Evolutionary conservation across 495 filamentous ascomycete genomes (phyloP).

Genomic region (Aspergillus nidulans): DNA sequence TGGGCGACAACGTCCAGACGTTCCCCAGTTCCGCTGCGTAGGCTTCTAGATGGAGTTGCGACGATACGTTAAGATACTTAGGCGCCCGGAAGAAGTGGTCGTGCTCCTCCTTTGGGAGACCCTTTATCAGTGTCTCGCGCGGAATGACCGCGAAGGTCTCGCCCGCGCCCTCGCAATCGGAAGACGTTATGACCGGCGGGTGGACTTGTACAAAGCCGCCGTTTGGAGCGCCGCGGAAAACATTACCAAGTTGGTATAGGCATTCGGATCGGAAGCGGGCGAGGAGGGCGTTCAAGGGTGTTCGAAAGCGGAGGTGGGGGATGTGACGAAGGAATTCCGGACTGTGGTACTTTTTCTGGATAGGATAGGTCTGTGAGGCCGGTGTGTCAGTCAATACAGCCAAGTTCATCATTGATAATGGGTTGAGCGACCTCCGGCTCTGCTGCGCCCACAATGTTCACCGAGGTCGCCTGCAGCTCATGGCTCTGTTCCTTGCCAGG

Average conservation of each 20-base stretch:
- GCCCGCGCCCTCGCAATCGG: constrained; percentile 94
- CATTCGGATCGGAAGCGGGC: constrained; percentile 85
- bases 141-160: constrained; percentile 80
- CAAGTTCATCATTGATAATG: background rate
- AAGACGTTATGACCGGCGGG: constrained; percentile 91
- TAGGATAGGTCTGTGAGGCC: constrained; percentile 65
- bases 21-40: constrained; percentile 81
- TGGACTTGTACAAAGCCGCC: constrained; percentile 81
- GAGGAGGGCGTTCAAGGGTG: constrained; percentile 73
- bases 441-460: constrained; percentile 68
- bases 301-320: constrained; percentile 83
- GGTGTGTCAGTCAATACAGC: background rate
- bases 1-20: constrained; percentile 92
- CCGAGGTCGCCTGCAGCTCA: constrained; percentile 68
- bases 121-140: constrained; percentile 29
- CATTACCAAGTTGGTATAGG: constrained; percentile 65
- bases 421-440: constrained; percentile 64
- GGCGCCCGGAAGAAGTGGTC: constrained; percentile 72
- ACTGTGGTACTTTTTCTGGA: constrained; percentile 92
- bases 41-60: constrained; percentile 91
- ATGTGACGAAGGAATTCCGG: constrained; percentile 83
- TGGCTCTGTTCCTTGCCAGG: constrained; percentile 65
- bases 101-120: constrained; percentile 20
- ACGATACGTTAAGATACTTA: constrained; percentile 96
- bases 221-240: constrained; percentile 54